Conservation (phyloP, 768 basidiomycete genomes). For the Candolleomyces eurysporus region DNA sequence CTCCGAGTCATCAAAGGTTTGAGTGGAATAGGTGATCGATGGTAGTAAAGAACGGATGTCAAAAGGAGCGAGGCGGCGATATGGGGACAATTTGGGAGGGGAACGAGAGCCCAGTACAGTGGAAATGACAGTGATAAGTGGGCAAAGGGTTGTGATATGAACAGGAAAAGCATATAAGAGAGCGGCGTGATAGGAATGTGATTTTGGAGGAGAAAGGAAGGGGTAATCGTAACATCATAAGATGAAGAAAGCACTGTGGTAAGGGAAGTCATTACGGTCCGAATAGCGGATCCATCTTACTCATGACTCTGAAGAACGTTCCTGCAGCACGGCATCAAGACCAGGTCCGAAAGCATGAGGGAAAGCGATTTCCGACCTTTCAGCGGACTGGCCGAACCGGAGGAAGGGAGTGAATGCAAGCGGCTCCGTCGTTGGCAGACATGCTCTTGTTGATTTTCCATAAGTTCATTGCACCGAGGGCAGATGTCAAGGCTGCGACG, state of each 20-base stretch:
- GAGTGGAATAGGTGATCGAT: too few relatives aligned
- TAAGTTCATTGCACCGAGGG: slow-evolving; percentile 19
- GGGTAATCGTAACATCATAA: neutral
- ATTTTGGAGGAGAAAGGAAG: neutral
- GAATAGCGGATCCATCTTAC: neutral
- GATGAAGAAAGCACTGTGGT: too few relatives aligned
- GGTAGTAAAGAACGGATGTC: too few relatives aligned
- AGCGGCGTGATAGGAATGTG: too few relatives aligned
- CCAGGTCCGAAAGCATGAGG: neutral
- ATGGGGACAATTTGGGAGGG: too few relatives aligned
- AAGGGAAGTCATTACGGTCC: too few relatives aligned
- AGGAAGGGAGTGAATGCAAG: neutral
- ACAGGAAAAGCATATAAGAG: too few relatives aligned
- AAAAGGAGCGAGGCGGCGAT: too few relatives aligned
- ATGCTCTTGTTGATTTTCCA: slow-evolving; percentile 20
- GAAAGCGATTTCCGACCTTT: slow-evolving; percentile 9
- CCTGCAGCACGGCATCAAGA: slow-evolving; percentile 4
- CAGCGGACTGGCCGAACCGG: slow-evolving; percentile 6
- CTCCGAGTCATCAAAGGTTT: too few relatives aligned
- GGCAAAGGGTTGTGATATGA: too few relatives aligned
- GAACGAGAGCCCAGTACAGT: too few relatives aligned
- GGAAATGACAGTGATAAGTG: too few relatives aligned
- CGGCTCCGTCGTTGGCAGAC: slow-evolving; percentile 15
- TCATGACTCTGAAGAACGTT: slow-evolving; percentile 6
- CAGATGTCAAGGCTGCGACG: slow-evolving; percentile 19